A percentile compares a stretch with the other conserved stretches of the same genome.
These are phyloP conservation scores for Vaccinium darrowii DNA, from an alignment of 148 eudicot genomes.

Conservation along the genomic window DNA sequence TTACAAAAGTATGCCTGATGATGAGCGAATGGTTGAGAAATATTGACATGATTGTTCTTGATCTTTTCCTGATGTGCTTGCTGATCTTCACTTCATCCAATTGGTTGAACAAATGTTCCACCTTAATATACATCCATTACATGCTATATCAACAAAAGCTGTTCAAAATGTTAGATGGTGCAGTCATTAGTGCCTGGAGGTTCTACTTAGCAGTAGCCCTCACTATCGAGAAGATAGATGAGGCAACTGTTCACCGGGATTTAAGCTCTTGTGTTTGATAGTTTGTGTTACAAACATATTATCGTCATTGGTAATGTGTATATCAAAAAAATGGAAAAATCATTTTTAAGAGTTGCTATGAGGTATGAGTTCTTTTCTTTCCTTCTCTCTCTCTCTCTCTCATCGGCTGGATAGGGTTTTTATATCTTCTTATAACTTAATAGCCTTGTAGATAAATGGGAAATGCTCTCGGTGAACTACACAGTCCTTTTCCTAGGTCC, in stretches of 20 bases:
- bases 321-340: not conserved
- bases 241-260: not conserved
- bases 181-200: not conserved
- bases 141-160: slow-evolving; percentile 9
- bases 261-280: slow-evolving; percentile 1
- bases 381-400: not conserved
- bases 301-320: not conserved
- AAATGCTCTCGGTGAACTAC: no score
- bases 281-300: not conserved
- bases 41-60: slow-evolving; percentile 10
- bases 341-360: not conserved
- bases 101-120: not conserved
- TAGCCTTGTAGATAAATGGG: no score
- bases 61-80: slow-evolving; percentile 12
- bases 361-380: not conserved
- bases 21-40: not conserved
- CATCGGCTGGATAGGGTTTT: not conserved
- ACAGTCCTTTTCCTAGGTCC: no score
- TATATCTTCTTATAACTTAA: no score
- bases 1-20: not conserved
- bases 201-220: not conserved
- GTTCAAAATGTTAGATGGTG: not conserved
- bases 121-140: not conserved
- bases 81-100: not conserved
- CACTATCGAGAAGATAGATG: not conserved